Base-by-base conservation (phyloP, 73 alveolate species). In the Paramecium sonneborni region DNA sequence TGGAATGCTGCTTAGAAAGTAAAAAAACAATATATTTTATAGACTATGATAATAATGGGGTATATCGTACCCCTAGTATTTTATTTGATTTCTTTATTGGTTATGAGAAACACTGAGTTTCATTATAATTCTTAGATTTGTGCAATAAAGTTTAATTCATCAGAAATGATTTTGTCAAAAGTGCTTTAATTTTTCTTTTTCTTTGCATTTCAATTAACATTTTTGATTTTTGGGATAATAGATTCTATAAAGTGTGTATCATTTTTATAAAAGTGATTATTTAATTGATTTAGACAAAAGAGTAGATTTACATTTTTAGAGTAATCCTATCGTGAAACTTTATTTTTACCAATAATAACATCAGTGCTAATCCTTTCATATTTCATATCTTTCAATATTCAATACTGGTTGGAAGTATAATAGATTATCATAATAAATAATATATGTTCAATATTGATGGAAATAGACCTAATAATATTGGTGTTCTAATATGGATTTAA, bases 1-100 rank as follows among this genome's bases (percentile, higher is more conserved):
- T 74, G 87, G 87, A 74, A 37, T 74, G n/a, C 37, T 10, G 87
- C 87, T 14, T 37, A 74, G 20, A 39, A 37, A 34, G 58, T 74
- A 34, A 30, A 30, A 52, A 0, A 18, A 52, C 14, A 14, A 18
- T 30, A 62, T 62, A 30, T 30, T 48, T 15, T 6, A 62, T 62
- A 62, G 84, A 62, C 84, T 1, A 74, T 74, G 87, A 0, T 74
- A 28, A 7, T 74, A 14, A 39, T 74, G 37, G 56, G 35, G 1
- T 74, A 74, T n/a, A n/a, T 57, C 24, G 35, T 57, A 9, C 76
- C 76, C 7, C 6, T 20, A 9, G 11, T 8, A 6, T 15, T 57
- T 12, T 57, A 57, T 20, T 20, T 57, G 10, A 57, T 57, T 9
- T 15, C 35, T 8, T 15, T 15, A 12, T 15, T 57, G 6, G 23